Percentiles rank a stretch among this genome's conserved stretches.
These are phyloP conservation scores for Cerrena zonata DNA, from an alignment of 1,284 basidiomycete species.

Conservation along the genomic window DNA sequence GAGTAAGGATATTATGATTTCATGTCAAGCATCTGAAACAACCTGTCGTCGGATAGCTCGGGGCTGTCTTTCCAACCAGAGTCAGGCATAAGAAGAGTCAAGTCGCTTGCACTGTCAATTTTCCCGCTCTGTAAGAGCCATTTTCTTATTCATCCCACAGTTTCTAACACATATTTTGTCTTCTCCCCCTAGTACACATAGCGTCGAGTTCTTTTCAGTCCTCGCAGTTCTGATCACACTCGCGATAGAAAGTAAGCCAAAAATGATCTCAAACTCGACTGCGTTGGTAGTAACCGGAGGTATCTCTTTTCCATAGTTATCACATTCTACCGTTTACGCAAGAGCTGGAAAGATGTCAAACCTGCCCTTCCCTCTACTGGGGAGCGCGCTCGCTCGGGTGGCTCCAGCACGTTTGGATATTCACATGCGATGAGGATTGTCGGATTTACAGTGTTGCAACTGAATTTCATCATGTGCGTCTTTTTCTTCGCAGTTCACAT, in stretches of 20 bases:
- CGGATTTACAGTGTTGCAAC: conserved; percentile 18
- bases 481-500: no score
- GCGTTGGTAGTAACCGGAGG: background rate
- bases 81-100: conserved; percentile 16
- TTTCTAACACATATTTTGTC: conserved; percentile 8
- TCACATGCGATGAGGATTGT: conserved; percentile 15
- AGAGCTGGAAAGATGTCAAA: conserved; percentile 9
- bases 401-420: conserved; percentile 7
- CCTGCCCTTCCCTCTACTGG: no score
- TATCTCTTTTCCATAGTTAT: conserved; percentile 10
- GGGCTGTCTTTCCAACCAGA: conserved; percentile 9
- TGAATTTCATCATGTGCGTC: conserved; percentile 19
- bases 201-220: conserved; percentile 14
- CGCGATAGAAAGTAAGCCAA: conserved; percentile 15
- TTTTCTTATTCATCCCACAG: background rate
- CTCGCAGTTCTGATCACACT: conserved; percentile 14
- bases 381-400: no score
- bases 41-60: conserved; percentile 13
- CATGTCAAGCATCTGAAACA: background rate
- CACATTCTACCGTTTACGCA: conserved; percentile 13
- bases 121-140: conserved; percentile 15
- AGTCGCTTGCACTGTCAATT: conserved; percentile 17
- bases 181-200: conserved; percentile 12
- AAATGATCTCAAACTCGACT: background rate
- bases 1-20: background rate